phyloP scores from a whole-genome alignment of 129 eudicot species.

The Saposhnikovia divaricata region DNA sequence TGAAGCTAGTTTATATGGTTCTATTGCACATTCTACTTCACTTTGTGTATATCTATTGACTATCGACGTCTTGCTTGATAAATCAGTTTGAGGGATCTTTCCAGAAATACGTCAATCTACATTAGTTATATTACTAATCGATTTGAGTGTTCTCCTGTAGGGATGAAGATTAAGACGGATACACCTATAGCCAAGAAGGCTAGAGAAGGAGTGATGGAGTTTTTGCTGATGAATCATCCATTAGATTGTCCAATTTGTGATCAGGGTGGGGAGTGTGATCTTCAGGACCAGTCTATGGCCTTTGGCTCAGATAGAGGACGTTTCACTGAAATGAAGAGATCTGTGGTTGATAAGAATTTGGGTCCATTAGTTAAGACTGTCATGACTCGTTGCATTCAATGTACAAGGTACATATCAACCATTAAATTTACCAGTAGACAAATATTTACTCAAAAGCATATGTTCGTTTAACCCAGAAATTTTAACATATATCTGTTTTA shows the following conservation, averaged over 20 bases:
- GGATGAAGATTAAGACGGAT: constrained; percentile 97
- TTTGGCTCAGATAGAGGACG: constrained; percentile 98
- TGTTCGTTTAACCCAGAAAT: not conserved
- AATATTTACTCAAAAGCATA: too few relatives aligned
- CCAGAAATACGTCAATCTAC: not conserved
- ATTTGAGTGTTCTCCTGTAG: constrained; percentile 19
- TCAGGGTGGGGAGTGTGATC: constrained; percentile 99
- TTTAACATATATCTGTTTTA: not conserved
- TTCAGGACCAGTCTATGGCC: constrained; percentile 98
- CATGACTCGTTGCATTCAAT: constrained; percentile 97
- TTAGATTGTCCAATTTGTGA: constrained; percentile 98
- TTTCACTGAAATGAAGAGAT: constrained; percentile 90
- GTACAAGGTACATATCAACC: constrained; percentile 62
- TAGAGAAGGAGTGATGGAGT: constrained; percentile 99
- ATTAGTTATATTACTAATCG: not conserved
- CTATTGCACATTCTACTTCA: not conserved
- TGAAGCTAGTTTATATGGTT: not conserved
- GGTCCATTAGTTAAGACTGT: constrained; percentile 98
- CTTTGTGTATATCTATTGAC: not conserved
- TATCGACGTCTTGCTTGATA: not conserved
- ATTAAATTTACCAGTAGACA: not conserved
- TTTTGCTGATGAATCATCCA: constrained; percentile 94
- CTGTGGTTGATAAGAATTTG: constrained; percentile 93
- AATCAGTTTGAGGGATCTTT: too few relatives aligned
- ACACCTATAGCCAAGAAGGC: constrained; percentile 97